phyloP scores from a whole-genome alignment of 2,329 filamentous ascomycete genomes.

The Aspergillus sp. region DNA sequence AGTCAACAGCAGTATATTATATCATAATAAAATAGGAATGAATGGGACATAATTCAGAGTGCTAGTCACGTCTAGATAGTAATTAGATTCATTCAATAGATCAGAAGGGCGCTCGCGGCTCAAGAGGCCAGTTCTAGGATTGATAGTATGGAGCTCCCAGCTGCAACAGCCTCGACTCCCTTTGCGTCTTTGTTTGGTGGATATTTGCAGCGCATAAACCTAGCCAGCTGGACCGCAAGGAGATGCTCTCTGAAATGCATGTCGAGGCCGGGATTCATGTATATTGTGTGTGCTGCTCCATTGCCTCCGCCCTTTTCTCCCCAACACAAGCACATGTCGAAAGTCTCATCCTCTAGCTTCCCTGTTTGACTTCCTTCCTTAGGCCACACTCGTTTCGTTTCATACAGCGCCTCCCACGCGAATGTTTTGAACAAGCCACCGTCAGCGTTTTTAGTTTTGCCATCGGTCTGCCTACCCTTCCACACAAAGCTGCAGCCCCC shows the following conservation, averaged over 20 bases:
- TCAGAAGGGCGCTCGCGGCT: background rate
- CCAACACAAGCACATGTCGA: constrained; percentile 14
- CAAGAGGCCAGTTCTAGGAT: background rate
- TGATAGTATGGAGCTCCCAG: constrained; percentile 30
- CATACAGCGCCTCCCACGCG: constrained; percentile 15
- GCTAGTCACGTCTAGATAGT: background rate
- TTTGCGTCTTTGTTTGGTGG: constrained; percentile 14
- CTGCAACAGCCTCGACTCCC: constrained; percentile 9
- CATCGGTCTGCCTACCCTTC: constrained; percentile 3
- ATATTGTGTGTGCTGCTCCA: constrained; percentile 11
- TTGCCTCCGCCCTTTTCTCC: constrained; percentile 14
- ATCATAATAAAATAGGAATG: background rate
- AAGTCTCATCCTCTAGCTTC: constrained; percentile 16
- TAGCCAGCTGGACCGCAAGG: constrained; percentile 14
- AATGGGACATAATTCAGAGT: background rate
- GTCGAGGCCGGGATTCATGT: constrained; percentile 15
- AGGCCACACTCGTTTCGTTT: constrained; percentile 17
- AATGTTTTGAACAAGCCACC: constrained; percentile 11
- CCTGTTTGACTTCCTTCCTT: constrained; percentile 12
- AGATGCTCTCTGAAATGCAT: constrained; percentile 17
- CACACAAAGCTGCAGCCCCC: constrained; percentile 17
- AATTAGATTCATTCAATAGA: background rate
- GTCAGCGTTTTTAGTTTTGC: constrained; percentile 1
- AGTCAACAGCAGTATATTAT: background rate
- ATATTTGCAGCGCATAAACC: constrained; percentile 11